phyloP scores from a whole-genome alignment of 352 stramenopile genomes.

The Pythium inflatum region DNA sequence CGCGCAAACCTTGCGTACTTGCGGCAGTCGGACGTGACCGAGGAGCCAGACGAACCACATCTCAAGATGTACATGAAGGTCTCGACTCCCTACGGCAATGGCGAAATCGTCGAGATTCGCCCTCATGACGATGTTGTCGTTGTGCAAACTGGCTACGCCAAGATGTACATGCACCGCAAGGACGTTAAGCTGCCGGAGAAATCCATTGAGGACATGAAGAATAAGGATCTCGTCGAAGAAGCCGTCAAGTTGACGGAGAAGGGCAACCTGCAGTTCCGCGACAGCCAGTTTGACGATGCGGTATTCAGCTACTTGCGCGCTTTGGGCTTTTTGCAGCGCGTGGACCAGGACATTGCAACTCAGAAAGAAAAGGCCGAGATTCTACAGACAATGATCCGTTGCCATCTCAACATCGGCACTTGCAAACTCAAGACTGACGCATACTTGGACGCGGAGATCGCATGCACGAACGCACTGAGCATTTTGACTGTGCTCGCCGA shows the following conservation, averaged over 20 bases:
- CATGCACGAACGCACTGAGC: constrained; percentile 81
- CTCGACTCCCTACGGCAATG: constrained; percentile 68
- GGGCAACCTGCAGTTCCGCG: constrained; percentile 76
- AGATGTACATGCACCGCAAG: constrained; percentile 83
- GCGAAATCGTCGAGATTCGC: constrained; percentile 70
- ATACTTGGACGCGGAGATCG: constrained; percentile 72
- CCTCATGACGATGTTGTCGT: constrained; percentile 66
- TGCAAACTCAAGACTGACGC: constrained; percentile 82
- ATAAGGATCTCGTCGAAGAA: constrained; percentile 74
- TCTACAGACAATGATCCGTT: constrained; percentile 89
- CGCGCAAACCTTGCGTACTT: constrained; percentile 73
- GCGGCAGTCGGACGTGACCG: constrained; percentile 62
- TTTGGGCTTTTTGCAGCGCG: constrained; percentile 71
- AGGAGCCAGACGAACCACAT: constrained; percentile 67
- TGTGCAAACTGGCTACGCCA: constrained; percentile 65
- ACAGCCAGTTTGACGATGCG: constrained; percentile 61
- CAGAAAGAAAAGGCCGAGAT: constrained; percentile 89
- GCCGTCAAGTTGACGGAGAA: constrained; percentile 66
- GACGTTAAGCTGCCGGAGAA: constrained; percentile 73
- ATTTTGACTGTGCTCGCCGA: constrained; percentile 78
- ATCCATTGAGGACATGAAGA: constrained; percentile 72
- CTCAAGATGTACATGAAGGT: constrained; percentile 85
- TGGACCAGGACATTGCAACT: constrained; percentile 74
- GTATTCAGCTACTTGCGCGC: constrained; percentile 79
- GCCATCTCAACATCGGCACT: constrained; percentile 83